Conservation (phyloP, 306 rosid genomes). For the Glycine latifolia region DNA sequence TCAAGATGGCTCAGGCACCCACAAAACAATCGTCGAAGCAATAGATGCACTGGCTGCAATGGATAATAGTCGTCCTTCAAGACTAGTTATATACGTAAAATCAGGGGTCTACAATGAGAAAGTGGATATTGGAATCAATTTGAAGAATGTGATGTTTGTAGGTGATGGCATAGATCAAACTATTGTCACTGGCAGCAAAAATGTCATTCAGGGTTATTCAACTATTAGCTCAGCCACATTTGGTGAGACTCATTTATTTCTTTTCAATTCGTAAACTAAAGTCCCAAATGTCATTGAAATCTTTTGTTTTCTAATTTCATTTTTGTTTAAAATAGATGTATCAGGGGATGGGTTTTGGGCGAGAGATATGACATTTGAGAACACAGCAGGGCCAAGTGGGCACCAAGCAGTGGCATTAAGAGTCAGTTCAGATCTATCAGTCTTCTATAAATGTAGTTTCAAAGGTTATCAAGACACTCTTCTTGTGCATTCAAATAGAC, state of each 20-base stretch:
- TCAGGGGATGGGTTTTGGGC: constrained; percentile 2
- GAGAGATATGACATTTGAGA: constrained; percentile 7
- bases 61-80: background rate
- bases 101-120: constrained; percentile 11
- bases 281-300: too few relatives aligned
- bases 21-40: background rate
- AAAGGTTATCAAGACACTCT: constrained; percentile 18
- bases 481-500: background rate
- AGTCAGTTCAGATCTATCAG: background rate
- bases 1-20: background rate
- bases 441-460: constrained; percentile 9
- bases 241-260: background rate
- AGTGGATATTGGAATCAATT: background rate
- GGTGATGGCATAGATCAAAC: constrained; percentile 6
- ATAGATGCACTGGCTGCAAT: background rate
- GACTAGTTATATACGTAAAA: background rate
- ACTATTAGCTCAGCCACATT: constrained; percentile 1
- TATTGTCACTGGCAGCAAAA: constrained; percentile 1
- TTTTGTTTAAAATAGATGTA: background rate
- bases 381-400: background rate
- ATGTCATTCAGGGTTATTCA: background rate
- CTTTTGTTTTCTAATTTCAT: background rate
- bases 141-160: background rate
- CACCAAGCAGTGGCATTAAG: constrained; percentile 14
- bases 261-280: background rate